Percentiles rank a stretch among this genome's conserved stretches.
Evolutionary conservation across 2,329 filamentous ascomycete genomes (phyloP).

Genomic region (Monilinia laxa): DNA sequence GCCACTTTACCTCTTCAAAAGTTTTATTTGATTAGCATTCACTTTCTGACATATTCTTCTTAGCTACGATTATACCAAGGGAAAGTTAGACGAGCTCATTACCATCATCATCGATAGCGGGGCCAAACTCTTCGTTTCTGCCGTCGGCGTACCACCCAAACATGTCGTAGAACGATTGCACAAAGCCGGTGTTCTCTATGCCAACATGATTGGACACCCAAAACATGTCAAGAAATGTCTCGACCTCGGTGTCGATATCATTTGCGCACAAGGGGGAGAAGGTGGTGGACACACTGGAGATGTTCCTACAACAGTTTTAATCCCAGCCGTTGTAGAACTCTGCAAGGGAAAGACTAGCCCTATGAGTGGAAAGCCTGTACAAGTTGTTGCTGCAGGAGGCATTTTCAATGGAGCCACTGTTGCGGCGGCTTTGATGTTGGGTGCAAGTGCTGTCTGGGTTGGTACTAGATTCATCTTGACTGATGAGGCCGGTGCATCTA

Average conservation of each 20-base stretch:
- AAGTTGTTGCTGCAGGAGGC: slow-evolving; percentile 90
- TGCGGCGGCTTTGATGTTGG: slow-evolving; percentile 88
- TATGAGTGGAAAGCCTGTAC: slow-evolving; percentile 81
- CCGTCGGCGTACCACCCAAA: slow-evolving; percentile 90
- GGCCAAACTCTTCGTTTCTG: slow-evolving; percentile 91
- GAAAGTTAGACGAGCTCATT: slow-evolving; percentile 87
- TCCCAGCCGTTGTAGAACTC: slow-evolving; percentile 84
- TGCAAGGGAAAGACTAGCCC: slow-evolving; percentile 80
- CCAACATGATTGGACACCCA: slow-evolving; percentile 99
- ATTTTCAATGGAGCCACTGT: slow-evolving; percentile 90
- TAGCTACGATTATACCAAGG: slow-evolving; percentile 99
- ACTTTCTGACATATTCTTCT: slow-evolving; percentile 31
- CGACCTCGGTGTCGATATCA: slow-evolving; percentile 88
- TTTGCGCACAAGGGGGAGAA: slow-evolving; percentile 97
- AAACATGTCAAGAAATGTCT: slow-evolving; percentile 98
- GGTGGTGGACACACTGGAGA: slow-evolving; percentile 96
- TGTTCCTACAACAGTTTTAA: slow-evolving; percentile 83
- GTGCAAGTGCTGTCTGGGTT: slow-evolving; percentile 90
- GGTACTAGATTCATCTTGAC: slow-evolving; percentile 93
- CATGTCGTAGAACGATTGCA: slow-evolving; percentile 87
- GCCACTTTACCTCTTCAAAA: neutral
- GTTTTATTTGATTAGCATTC: slow-evolving; percentile 25
- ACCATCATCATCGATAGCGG: slow-evolving; percentile 91
- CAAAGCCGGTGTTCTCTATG: slow-evolving; percentile 83
- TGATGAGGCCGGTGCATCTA: slow-evolving; percentile 91